A percentile compares a stretch with the other conserved stretches of the same genome.
phyloP scores from a whole-genome alignment of 805 yeast species.

The Teunomyces kruisii region DNA sequence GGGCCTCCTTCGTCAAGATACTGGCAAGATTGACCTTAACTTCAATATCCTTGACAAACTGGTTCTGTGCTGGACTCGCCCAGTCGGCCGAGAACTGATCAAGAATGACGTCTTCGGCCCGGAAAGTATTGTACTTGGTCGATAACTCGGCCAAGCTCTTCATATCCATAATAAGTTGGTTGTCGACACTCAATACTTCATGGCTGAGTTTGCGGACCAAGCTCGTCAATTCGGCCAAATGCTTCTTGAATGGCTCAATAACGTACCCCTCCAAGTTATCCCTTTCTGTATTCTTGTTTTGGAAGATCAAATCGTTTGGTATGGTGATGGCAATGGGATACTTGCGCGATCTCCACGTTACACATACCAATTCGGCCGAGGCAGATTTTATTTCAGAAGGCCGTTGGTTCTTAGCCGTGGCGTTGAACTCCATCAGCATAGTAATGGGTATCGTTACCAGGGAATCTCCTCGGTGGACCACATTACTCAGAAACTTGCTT shows the following conservation, averaged over 20 bases:
- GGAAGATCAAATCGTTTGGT: conserved; percentile 31
- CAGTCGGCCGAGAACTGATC: neutral
- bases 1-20: conserved; percentile 10
- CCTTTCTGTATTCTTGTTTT: conserved; percentile 14
- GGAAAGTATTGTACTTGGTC: conserved; percentile 19
- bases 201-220: conserved; percentile 16
- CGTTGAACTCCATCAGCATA: conserved; percentile 12
- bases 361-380: conserved; percentile 28
- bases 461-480: neutral
- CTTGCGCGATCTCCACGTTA: conserved; percentile 33
- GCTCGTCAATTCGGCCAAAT: conserved; percentile 16
- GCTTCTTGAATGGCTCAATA: conserved; percentile 19
- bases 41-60: conserved; percentile 4
- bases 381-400: conserved; percentile 25
- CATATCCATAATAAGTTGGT: conserved; percentile 25
- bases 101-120: conserved; percentile 13
- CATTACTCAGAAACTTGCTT: neutral
- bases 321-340: conserved; percentile 40
- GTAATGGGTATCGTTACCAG: neutral
- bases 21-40: conserved; percentile 12
- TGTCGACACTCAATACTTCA: conserved; percentile 16
- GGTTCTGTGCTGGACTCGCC: neutral
- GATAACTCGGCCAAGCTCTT: conserved; percentile 24
- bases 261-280: conserved; percentile 22
- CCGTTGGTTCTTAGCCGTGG: conserved; percentile 8